Conservation (phyloP, 2,329 filamentous ascomycete species). For the Botryotinia convoluta region DNA sequence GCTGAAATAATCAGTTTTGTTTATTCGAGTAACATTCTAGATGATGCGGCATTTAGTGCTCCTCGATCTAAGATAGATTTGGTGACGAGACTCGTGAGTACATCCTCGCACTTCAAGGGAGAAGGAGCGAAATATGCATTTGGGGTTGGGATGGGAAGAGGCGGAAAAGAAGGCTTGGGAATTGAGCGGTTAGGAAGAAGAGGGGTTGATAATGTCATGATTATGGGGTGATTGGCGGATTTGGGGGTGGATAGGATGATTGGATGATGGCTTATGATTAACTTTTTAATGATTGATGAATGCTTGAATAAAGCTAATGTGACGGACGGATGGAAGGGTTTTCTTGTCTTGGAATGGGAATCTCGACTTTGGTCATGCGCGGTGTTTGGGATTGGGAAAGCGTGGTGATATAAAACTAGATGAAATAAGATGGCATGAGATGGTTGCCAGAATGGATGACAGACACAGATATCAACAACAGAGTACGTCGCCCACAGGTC, state of each 20-base stretch:
- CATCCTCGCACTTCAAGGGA: slow-evolving; percentile 18
- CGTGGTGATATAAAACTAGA: not conserved
- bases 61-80: slow-evolving; percentile 67
- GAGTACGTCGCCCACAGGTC: not conserved
- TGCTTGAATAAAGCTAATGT: slow-evolving; percentile 3
- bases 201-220: slow-evolving; percentile 11
- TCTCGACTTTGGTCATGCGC: not conserved
- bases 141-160: slow-evolving; percentile 32
- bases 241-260: not conserved
- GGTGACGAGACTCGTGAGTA: slow-evolving; percentile 56
- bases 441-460: no score
- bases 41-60: slow-evolving; percentile 70
- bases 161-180: slow-evolving; percentile 34
- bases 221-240: not conserved
- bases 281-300: slow-evolving; percentile 16
- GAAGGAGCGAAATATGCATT: slow-evolving; percentile 31
- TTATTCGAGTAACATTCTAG: slow-evolving; percentile 66
- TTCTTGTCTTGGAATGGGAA: not conserved
- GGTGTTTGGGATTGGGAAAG: not conserved
- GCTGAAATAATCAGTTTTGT: slow-evolving; percentile 78
- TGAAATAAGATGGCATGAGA: not conserved
- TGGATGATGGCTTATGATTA: not conserved
- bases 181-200: slow-evolving; percentile 35
- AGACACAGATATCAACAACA: not conserved
- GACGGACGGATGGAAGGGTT: not conserved